Base-by-base conservation (phyloP, 805 yeast genomes). In the Hanseniaspora guilliermondii region DNA sequence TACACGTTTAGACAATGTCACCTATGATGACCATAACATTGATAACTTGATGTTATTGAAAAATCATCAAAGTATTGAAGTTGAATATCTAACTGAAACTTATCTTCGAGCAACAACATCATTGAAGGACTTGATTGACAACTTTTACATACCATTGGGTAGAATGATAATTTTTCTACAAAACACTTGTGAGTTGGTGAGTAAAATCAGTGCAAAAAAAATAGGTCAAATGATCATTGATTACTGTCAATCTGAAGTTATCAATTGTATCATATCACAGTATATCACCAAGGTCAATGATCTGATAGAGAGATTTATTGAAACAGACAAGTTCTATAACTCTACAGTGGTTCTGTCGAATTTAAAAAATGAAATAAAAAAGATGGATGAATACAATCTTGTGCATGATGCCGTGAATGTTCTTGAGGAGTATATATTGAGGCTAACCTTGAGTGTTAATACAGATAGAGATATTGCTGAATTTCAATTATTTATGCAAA, bases 401-500 rank as follows among this genome's bases (percentile, higher is more conserved):
- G 21, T 52, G 16, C 32, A 22, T 11, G 55, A 52, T 37, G 33
- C 48, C 2, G 44, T 37, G 6, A 52, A 44, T 6, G 44, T 52
- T 16, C 21, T 52, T 25, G 49, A 52, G 32, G 55, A 42, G n/a
- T 52, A 52, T 21, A 36, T 52, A 1, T 3, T 6, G 4, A 36
- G 19, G 22, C 40, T 52, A 12, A 52, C 40, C 30, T n/a, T 19
- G 6, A 52, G 37, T 27, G 17, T 52, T 11, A 37, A 27, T 11
- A 27, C 47, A 4, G 49, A 52, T 30, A 42, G 37, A 30, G 55
- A 52, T 14, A 40, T 52, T 14, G 55, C 55, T 12, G 55, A 52
- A 33, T 52, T 52, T 27, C 47, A 41, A 21, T 21, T 52, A 37
- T 52, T 52, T 30, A 52, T 52, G 55, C 47, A 52, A 44, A 52